Evolutionary conservation across 2,329 filamentous ascomycete species (phyloP).

Genomic region (Orbilia blumenaviensis): DNA sequence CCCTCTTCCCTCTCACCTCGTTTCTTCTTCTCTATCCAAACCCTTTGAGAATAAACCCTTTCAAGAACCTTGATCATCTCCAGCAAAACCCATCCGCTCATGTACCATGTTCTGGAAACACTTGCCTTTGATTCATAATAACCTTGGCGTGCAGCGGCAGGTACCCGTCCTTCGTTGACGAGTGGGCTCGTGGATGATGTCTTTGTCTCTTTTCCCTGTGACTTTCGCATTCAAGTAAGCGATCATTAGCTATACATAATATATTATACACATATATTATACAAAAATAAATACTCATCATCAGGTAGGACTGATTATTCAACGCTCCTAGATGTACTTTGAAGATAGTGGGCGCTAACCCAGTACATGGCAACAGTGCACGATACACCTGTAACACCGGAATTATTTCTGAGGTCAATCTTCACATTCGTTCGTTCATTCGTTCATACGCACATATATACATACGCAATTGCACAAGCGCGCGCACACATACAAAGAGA

Average conservation of each 20-base stretch:
- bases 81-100: not conserved
- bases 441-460: no score
- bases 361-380: no score
- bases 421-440: no score
- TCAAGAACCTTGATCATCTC: not conserved
- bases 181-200: not conserved
- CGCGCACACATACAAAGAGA: no score
- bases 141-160: slow-evolving; percentile 3
- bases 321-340: no score
- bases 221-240: not conserved
- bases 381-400: no score
- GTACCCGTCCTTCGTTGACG: not conserved
- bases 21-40: slow-evolving; percentile 31
- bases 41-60: not conserved
- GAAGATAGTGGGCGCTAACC: no score
- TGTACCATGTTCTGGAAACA: not conserved
- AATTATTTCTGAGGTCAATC: no score
- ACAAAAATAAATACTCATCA: no score
- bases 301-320: no score
- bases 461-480: no score
- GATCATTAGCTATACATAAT: not conserved
- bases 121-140: not conserved
- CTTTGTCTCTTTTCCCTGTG: not conserved
- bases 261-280: not conserved
- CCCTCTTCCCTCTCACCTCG: slow-evolving; percentile 62